Evolutionary conservation across 2,329 filamentous ascomycete genomes (phyloP).

Genomic region (Ophiostoma novo-ulmi): DNA sequence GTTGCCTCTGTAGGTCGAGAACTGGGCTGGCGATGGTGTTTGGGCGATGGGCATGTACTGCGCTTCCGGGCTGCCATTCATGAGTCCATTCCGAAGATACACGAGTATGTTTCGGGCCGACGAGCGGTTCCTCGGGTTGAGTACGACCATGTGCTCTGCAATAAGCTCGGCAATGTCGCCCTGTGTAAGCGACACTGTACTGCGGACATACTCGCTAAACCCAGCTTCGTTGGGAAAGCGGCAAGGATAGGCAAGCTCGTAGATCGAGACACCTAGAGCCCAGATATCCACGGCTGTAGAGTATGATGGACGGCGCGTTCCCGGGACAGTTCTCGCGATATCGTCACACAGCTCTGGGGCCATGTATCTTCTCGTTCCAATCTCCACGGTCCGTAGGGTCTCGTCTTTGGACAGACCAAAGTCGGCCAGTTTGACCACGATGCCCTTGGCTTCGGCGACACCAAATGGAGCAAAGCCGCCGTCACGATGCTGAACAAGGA

Average conservation of each 20-base stretch:
- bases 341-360: neutral
- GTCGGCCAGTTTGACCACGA: neutral
- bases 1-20: neutral
- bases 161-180: neutral
- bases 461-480: neutral
- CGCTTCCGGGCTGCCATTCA: neutral
- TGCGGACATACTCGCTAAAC: neutral
- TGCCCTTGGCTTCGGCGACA: neutral
- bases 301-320: neutral
- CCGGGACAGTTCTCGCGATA: neutral
- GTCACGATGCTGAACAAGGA: neutral
- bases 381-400: neutral
- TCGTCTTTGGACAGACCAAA: slow-evolving; percentile 4
- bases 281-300: neutral
- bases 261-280: slow-evolving; percentile 1
- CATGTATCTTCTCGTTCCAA: neutral
- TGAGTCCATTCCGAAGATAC: neutral
- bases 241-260: neutral
- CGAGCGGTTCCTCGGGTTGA: neutral
- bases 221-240: neutral
- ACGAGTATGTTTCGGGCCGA: neutral
- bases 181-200: neutral
- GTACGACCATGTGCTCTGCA: neutral
- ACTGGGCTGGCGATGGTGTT: neutral
- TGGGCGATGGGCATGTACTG: neutral